Evolutionary conservation across 495 filamentous ascomycete genomes (phyloP), one percentile per base, ranked within the genome.

Genomic region (Clohesyomyces aquaticus): DNA sequence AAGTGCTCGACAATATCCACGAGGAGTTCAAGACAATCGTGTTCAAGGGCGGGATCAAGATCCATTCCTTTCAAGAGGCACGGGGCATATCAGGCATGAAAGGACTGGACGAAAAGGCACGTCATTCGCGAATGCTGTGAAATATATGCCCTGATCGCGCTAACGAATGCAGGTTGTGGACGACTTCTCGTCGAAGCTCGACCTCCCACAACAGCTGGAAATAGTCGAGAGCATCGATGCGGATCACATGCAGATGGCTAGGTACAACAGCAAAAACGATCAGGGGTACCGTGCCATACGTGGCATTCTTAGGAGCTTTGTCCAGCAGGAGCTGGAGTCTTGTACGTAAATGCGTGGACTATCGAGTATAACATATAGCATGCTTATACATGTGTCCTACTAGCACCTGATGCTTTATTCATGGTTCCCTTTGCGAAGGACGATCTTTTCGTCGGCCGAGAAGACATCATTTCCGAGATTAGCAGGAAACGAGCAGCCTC

Each of bases 1-100:
- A 77, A 47, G 67, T 76, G 6, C 65, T 77, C 10, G 72, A 78
- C 55, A 77, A 73, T 41, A 73, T 78, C 52, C 63, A 77, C 45
- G 67, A 74, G 18, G 58, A 71, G 38, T 78, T 78, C 59, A 67
- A 68, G 48, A 61, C 21, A 8, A 69, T 71, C 2, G 63, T 72
- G 48, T 43, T 48, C 23, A 26, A 69, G 18, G 41, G 41, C 18
- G 23, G 50, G n/a, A 75, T 78, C 14, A 64, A 61, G 45, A 72
- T 79, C 48, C 76, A 78, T 70, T 79, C 75, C 19, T 79, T 79
- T 58, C 72, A 78, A 45, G 77, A 79, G 59, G 73, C 68, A 32
- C 67, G 55, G 38, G 73, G 73, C 19, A 73, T 78, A 11, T 70
- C 72, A 14, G 76, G 77, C 14, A 63, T 79, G 52, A 75, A 72